Evolutionary conservation across 1,284 basidiomycete species (phyloP).

Genomic region (Rhodotorula sp.): DNA sequence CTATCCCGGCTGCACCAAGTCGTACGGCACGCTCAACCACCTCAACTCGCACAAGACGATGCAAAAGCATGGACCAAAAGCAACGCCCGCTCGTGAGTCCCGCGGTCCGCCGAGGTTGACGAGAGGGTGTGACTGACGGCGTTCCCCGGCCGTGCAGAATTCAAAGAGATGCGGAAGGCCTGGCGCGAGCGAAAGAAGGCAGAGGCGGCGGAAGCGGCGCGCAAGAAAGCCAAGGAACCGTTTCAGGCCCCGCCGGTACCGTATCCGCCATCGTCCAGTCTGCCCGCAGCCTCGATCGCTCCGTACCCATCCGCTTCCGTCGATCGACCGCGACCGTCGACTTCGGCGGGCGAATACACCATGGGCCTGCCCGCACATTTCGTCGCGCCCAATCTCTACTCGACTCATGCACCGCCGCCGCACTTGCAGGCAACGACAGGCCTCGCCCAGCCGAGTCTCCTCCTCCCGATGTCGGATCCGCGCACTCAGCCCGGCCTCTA

Average conservation of each 20-base stretch:
- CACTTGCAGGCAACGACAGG: not conserved
- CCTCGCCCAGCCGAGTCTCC: too few species aligned
- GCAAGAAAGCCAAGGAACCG: slow-evolving; percentile 9
- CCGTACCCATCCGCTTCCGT: not conserved
- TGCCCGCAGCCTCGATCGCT: not conserved
- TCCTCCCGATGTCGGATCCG: too few species aligned
- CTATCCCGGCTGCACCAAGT: slow-evolving; percentile 78
- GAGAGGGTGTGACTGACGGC: not conserved
- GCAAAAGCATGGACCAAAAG: slow-evolving; percentile 84
- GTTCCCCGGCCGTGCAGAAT: slow-evolving; percentile 61
- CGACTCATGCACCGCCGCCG: not conserved
- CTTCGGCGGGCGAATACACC: slow-evolving; percentile 39
- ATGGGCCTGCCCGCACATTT: slow-evolving; percentile 28
- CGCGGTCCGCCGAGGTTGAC: not conserved
- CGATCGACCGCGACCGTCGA: slow-evolving; percentile 36
- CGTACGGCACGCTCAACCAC: slow-evolving; percentile 67
- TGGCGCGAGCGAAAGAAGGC: slow-evolving; percentile 94
- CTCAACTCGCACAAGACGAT: slow-evolving; percentile 88
- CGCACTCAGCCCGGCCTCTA: not conserved
- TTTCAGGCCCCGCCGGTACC: not conserved
- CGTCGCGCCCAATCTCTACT: slow-evolving; percentile 10
- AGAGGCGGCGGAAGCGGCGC: slow-evolving; percentile 47
- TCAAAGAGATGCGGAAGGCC: slow-evolving; percentile 93
- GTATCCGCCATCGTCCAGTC: not conserved
- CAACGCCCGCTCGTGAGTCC: slow-evolving; percentile 72